These are phyloP conservation scores for Silene vulgaris DNA, from an alignment of 179 eudicot species.

Conservation along the genomic window DNA sequence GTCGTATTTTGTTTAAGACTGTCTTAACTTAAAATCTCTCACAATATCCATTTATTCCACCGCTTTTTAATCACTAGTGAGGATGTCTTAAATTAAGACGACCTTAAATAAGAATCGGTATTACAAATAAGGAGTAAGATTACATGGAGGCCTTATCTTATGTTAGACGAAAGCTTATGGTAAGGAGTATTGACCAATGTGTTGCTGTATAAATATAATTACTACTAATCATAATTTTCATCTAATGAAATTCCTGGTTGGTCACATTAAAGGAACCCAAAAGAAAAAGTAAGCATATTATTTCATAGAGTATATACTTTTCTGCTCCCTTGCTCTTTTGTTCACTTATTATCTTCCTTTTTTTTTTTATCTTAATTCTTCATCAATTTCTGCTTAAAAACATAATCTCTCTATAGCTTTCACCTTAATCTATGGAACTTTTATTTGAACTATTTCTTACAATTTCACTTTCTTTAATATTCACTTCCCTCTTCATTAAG, in stretches of 20 bases:
- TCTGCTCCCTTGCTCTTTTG: slow-evolving; percentile 28
- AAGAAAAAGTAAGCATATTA: slow-evolving; percentile 17
- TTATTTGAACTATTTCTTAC: slow-evolving; percentile 33
- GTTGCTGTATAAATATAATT: neutral
- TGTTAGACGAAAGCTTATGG: no score
- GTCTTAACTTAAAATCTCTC: no score
- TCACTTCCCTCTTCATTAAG: slow-evolving; percentile 31
- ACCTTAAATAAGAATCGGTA: no score
- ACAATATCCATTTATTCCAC: no score
- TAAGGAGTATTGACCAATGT: no score
- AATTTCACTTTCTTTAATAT: slow-evolving; percentile 31
- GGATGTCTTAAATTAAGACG: no score
- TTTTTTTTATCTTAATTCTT: neutral
- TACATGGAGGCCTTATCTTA: no score
- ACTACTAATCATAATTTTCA: slow-evolving; percentile 2
- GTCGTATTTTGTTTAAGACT: no score
- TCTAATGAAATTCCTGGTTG: neutral
- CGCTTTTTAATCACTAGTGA: no score
- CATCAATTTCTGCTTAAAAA: slow-evolving; percentile 14
- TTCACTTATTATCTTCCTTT: neutral
- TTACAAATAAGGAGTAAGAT: no score
- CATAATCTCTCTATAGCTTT: neutral
- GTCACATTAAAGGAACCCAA: slow-evolving; percentile 9
- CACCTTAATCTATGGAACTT: slow-evolving; percentile 34
- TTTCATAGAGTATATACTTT: slow-evolving; percentile 28